Evolutionary conservation across 2,329 filamentous ascomycete genomes (phyloP), one percentile per base, ranked within the genome.

Genomic region (Coniella lustricola): DNA sequence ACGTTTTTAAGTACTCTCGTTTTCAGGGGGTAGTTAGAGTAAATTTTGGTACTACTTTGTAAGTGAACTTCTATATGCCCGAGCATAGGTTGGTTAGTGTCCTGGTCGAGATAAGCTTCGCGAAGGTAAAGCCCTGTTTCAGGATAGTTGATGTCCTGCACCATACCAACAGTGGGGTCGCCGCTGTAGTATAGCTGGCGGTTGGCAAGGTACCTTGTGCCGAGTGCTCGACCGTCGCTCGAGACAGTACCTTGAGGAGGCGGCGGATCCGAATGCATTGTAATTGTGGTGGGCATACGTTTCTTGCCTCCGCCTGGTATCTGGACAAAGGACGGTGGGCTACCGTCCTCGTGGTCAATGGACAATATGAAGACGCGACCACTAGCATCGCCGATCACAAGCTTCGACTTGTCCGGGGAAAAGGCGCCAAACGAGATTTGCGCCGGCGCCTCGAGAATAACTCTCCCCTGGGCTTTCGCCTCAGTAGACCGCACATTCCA

Each of bases 341-440:
- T 64, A 29, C 72, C 66, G 10, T 70, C 67, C 1, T 62, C 60
- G 16, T 73, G 66, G 48, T 79, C 69, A 3, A 74, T 59, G 0
- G 72, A 74, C 2, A 83, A 59, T 1, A 83, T 56, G 50, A 77
- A 81, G 0, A 84, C 69, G 7, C 77, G 74, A 0, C 81, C 81
- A 3, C 75, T 81, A 0, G 77, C 77, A 57, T 84, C 81, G 16
- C 81, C 81, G 10, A 84, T 64, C 1, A 77, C 68, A 1, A 84
- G 67, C 53, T 72, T 75, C 1, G 74, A 70, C 31, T 66, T 68
- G 56, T 82, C 74, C 0, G 74, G 73, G 0, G 77, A 81, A 51
- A 84, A 84, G 2, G 71, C 69, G 1, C 81, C 81, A 49, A 68
- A 74, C 0, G 76, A 76, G 16, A 84, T 74, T 0, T 79, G 76